These are phyloP conservation scores for Gaeumannomyces sp. DNA, from an alignment of 2,329 filamentous ascomycete species.

Conservation along the genomic window DNA sequence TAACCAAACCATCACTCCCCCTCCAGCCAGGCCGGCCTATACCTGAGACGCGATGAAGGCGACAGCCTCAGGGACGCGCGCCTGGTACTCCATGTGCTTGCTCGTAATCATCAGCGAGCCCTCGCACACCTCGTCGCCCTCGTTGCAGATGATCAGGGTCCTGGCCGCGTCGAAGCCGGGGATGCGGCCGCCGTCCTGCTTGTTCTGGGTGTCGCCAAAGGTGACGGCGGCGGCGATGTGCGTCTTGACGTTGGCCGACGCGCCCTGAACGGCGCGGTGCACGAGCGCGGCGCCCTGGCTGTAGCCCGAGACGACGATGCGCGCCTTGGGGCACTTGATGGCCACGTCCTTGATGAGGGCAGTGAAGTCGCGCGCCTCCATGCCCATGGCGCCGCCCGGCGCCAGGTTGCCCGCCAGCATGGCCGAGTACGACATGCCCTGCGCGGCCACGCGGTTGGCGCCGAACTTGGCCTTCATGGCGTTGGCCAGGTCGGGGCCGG, in stretches of 20 bases:
- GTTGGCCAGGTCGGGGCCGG: constrained; percentile 11
- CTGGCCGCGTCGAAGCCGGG: constrained; percentile 7
- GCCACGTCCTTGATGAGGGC: constrained; percentile 8
- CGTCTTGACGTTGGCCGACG: constrained; percentile 14
- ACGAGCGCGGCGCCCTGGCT: constrained; percentile 27
- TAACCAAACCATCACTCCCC: too few relatives aligned
- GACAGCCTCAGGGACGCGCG: constrained; percentile 12
- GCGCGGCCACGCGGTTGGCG: constrained; percentile 15
- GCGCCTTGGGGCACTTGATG: constrained; percentile 11
- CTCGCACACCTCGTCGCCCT: constrained; percentile 12
- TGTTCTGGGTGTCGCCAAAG: constrained; percentile 24
- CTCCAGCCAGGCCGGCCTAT: not conserved
- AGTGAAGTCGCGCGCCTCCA: constrained; percentile 20
- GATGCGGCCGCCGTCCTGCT: constrained; percentile 13
- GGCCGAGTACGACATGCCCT: constrained; percentile 23
- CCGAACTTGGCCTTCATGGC: constrained; percentile 17
- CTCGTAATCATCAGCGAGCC: constrained; percentile 11
- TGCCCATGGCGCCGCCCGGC: constrained; percentile 21
- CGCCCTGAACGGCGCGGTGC: constrained; percentile 21
- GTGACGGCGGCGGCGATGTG: constrained; percentile 23
- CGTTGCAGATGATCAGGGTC: constrained; percentile 15
- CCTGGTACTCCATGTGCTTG: constrained; percentile 11
- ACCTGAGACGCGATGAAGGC: constrained; percentile 10
- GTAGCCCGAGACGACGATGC: constrained; percentile 13
- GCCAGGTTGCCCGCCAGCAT: constrained; percentile 23